Percentiles rank a stretch among this genome's conserved stretches.
phyloP scores from a whole-genome alignment of 2,329 filamentous ascomycete genomes.

The Aspergillus felis region DNA sequence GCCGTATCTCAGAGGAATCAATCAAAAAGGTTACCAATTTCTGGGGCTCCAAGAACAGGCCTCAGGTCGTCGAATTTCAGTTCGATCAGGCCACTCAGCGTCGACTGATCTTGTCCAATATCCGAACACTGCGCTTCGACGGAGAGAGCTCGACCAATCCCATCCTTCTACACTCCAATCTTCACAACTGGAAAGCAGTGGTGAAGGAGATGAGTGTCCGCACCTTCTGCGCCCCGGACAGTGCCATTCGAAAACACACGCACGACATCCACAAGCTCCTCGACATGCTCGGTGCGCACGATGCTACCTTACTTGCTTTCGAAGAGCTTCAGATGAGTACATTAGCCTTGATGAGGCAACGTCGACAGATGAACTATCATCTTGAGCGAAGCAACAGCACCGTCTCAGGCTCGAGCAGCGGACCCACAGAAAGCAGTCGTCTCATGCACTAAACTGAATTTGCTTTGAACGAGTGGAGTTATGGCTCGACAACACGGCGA shows the following conservation, averaged over 20 bases:
- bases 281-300: slow-evolving; percentile 46
- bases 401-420: not conserved
- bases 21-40: slow-evolving; percentile 35
- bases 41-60: slow-evolving; percentile 46
- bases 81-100: slow-evolving; percentile 51
- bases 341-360: slow-evolving; percentile 30
- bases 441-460: not conserved
- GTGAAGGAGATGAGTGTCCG: slow-evolving; percentile 46
- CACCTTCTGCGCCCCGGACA: slow-evolving; percentile 50
- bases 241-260: slow-evolving; percentile 47
- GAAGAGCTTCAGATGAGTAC: slow-evolving; percentile 35
- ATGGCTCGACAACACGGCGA: not conserved
- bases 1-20: slow-evolving; percentile 37
- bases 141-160: slow-evolving; percentile 39
- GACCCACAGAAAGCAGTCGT: not conserved
- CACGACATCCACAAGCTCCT: slow-evolving; percentile 48
- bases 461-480: not conserved
- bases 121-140: slow-evolving; percentile 45
- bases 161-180: slow-evolving; percentile 42
- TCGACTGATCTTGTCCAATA: slow-evolving; percentile 45
- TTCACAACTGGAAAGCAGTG: slow-evolving; percentile 48
- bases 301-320: slow-evolving; percentile 36
- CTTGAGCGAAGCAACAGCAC: slow-evolving; percentile 8
- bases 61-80: slow-evolving; percentile 49
- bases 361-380: slow-evolving; percentile 21